These are phyloP conservation scores for Chlamydomonas eustigma DNA, from an alignment of 139 green algal genomes.

Conservation along the genomic window DNA sequence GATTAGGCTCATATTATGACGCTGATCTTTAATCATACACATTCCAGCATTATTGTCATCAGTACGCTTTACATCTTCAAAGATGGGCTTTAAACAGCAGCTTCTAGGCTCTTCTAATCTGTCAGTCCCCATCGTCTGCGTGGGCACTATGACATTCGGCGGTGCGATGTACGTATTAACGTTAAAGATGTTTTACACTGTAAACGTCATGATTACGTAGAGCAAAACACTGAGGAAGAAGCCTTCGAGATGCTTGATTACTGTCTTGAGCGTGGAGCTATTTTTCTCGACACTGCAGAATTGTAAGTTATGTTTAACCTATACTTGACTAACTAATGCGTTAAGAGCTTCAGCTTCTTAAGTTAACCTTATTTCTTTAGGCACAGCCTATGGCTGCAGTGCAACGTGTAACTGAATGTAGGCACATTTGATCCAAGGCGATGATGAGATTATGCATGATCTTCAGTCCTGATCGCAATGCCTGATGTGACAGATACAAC, in stretches of 20 bases:
- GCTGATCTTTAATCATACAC: too few species aligned
- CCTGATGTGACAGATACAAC: background rate
- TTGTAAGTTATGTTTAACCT: slow-evolving; percentile 31
- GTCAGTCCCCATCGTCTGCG: slow-evolving; percentile 59
- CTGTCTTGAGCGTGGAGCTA: slow-evolving; percentile 42
- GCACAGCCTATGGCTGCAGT: background rate
- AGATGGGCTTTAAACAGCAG: background rate
- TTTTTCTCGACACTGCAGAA: slow-evolving; percentile 72
- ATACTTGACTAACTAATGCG: too few species aligned
- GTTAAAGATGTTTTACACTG: background rate
- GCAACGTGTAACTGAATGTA: background rate
- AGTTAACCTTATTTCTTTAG: too few species aligned
- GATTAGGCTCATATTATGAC: too few species aligned
- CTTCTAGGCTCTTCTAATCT: slow-evolving; percentile 18
- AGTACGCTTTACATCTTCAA: background rate
- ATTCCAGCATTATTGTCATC: background rate
- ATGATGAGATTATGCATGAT: background rate
- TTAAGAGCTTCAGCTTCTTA: too few species aligned
- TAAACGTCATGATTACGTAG: background rate
- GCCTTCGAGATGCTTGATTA: slow-evolving; percentile 50
- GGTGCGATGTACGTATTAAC: background rate
- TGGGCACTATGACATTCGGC: slow-evolving; percentile 47
- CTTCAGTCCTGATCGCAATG: background rate
- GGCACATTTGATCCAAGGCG: background rate
- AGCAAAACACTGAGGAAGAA: slow-evolving; percentile 56